Conservation (phyloP, 2,329 filamentous ascomycete genomes). For the Trichoderma lentiforme region DNA sequence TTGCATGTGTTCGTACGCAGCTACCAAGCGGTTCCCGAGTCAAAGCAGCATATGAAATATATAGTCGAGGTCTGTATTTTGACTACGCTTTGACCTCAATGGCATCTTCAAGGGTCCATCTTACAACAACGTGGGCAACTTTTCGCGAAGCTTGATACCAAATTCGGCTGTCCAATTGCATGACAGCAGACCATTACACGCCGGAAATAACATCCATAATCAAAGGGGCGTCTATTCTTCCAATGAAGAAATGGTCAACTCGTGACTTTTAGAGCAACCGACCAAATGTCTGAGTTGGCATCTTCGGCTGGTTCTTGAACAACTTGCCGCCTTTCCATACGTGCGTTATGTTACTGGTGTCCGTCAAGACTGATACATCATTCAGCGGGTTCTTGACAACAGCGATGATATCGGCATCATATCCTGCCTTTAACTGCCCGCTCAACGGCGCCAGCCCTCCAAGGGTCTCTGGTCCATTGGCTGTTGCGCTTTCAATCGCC, state of each 20-base stretch:
- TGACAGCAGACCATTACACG: not conserved
- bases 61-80: not conserved
- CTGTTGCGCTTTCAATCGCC: constrained; percentile 50
- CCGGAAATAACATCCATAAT: not conserved
- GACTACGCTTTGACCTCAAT: not conserved
- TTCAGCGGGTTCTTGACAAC: constrained; percentile 41
- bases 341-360: constrained; percentile 37
- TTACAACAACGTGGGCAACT: not conserved
- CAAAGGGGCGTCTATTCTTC: not conserved
- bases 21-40: not conserved
- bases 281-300: not conserved
- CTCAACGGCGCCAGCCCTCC: constrained; percentile 43
- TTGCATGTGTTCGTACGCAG: not conserved
- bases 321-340: constrained; percentile 44
- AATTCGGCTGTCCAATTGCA: not conserved
- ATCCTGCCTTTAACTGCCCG: constrained; percentile 44
- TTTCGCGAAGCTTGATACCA: not conserved
- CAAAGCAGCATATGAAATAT: not conserved
- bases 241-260: not conserved
- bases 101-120: not conserved
- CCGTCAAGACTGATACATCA: constrained; percentile 39
- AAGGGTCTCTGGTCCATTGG: constrained; percentile 40
- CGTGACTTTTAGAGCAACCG: not conserved
- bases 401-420: constrained; percentile 47
- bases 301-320: constrained; percentile 36